Base-by-base conservation (phyloP, 805 yeast genomes). In the Starmerella geochares region DNA sequence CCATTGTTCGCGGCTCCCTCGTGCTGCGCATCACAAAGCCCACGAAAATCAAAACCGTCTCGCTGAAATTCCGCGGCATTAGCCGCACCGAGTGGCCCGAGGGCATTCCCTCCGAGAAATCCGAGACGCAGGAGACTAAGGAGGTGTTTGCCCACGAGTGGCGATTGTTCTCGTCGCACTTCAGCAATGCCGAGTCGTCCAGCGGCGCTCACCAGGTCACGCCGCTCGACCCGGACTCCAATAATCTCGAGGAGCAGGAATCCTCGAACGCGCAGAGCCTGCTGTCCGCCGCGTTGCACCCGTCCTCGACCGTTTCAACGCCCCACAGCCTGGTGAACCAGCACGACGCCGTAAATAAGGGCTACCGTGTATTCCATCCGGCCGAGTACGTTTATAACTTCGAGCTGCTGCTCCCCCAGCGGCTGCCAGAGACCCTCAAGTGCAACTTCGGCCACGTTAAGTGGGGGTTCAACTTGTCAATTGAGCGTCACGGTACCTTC, bases 1-100 rank as follows among this genome's bases (percentile, higher is more conserved):
- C 90, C 2, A 65, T 88, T 45, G 71, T 88, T 31, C 72, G 97
- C 48, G 97, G 97, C 1, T 77, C 87, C 25, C 67, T 88, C 17
- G 75, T 81, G 43, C 53, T 88, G 2, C 71, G 88, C 44, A 75
- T 88, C 5, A 59, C 79, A 41, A 86, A 86, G 59, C 81, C 90
- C 0, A 72, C 81, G 25, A 84, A 80, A 62, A 69, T 88, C 53
- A 85, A 83, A 64, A 63, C 75, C 17, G 76, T 88, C 11, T 63
- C 68, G 4, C 69, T 88, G 43, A 69, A 72, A 1, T 78, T 88
- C 58, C 72, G 73, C 47, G 96, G 96, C 1, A 62, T 65, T 1
- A 76, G 83, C 32, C 73, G 83, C 56, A 88, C 96, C 0, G 95
- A 88, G 53, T 88, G 96, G 96, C 96, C 96, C 2, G 96, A 92